Evolutionary conservation across 495 filamentous ascomycete genomes (phyloP).

Genomic region (Bombardia bombarda): DNA sequence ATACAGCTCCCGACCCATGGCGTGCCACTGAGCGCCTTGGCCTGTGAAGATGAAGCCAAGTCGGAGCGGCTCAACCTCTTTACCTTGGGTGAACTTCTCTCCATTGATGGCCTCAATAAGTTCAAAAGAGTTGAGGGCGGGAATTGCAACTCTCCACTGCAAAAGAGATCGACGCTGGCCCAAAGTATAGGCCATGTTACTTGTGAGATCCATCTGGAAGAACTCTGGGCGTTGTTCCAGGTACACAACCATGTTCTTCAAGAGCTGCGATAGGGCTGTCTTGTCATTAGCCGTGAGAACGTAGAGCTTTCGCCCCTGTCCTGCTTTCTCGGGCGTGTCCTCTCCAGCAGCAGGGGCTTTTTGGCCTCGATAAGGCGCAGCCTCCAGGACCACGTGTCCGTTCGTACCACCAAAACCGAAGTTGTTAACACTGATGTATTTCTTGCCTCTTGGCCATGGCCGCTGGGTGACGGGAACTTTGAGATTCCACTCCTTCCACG

Average conservation of each 20-base stretch:
- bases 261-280: constrained; percentile 23
- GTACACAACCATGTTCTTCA: constrained; percentile 40
- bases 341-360: constrained; percentile 8
- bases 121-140: constrained; percentile 35
- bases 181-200: constrained; percentile 34
- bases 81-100: constrained; percentile 23
- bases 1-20: constrained; percentile 45
- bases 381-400: constrained; percentile 48
- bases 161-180: constrained; percentile 31
- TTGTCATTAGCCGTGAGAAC: constrained; percentile 42
- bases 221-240: constrained; percentile 39
- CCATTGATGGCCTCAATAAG: constrained; percentile 37
- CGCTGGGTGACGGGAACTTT: constrained; percentile 29
- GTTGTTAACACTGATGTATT: constrained; percentile 35
- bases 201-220: constrained; percentile 32
- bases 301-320: constrained; percentile 32
- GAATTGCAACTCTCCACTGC: constrained; percentile 34
- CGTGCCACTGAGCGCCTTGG: constrained; percentile 46
- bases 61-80: constrained; percentile 28
- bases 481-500: constrained; percentile 37
- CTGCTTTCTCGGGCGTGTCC: constrained; percentile 15
- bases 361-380: constrained; percentile 15
- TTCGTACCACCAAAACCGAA: constrained; percentile 47
- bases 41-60: constrained; percentile 36
- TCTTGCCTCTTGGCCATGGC: constrained; percentile 27